phyloP scores from a whole-genome alignment of 140 eudicot species.

The Flaveria floridana region DNA sequence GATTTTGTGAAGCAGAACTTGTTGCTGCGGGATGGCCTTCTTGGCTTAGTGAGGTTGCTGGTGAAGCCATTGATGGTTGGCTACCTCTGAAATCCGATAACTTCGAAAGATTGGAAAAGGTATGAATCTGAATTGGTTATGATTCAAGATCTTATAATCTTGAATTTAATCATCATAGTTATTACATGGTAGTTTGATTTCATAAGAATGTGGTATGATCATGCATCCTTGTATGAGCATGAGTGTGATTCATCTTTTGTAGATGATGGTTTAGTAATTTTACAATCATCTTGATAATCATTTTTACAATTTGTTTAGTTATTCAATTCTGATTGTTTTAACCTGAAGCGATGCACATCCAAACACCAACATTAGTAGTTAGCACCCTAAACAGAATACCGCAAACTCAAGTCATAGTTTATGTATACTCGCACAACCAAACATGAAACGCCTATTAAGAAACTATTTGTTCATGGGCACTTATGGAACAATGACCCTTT shows the following conservation, averaged over 20 bases:
- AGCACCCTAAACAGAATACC: background rate
- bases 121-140: constrained; percentile 18
- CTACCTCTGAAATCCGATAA: constrained; percentile 54
- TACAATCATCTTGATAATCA: no score
- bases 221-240: constrained; percentile 2
- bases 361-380: no score
- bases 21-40: constrained; percentile 87
- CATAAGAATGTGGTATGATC: constrained; percentile 9
- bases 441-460: background rate
- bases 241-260: constrained; percentile 14
- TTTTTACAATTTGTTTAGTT: no score
- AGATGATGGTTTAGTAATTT: background rate
- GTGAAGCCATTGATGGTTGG: constrained; percentile 82
- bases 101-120: constrained; percentile 74
- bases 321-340: no score
- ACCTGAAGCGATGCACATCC: no score
- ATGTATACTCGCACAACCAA: background rate
- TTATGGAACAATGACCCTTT: background rate
- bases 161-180: constrained; percentile 5
- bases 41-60: constrained; percentile 82
- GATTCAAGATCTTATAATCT: background rate
- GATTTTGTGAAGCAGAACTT: constrained; percentile 45
- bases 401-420: background rate
- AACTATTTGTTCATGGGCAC: background rate
- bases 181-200: background rate